Conservation (phyloP, 495 filamentous ascomycete genomes). For the Xylaria venustula region DNA sequence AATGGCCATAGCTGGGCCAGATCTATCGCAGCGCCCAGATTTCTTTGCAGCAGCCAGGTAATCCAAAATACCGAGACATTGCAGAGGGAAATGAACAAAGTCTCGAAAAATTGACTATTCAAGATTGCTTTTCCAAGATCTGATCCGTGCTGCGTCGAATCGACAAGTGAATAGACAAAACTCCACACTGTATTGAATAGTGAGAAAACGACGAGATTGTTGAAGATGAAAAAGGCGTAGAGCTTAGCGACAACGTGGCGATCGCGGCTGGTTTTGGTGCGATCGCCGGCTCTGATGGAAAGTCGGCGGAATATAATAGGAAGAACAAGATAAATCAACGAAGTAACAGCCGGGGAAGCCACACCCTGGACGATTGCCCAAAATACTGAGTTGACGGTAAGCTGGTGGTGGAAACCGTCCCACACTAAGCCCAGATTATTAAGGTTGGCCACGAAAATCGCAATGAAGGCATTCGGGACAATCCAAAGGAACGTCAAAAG, state of each 20-base stretch:
- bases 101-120: slow-evolving; percentile 56
- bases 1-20: slow-evolving; percentile 80
- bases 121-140: slow-evolving; percentile 68
- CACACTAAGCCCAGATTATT: slow-evolving; percentile 77
- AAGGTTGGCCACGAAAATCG: slow-evolving; percentile 87
- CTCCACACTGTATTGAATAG: slow-evolving; percentile 78
- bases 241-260: slow-evolving; percentile 89
- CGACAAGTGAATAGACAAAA: slow-evolving; percentile 64
- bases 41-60: slow-evolving; percentile 86
- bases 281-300: slow-evolving; percentile 75
- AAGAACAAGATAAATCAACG: slow-evolving; percentile 81
- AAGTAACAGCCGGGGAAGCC: slow-evolving; percentile 84
- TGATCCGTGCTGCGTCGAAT: slow-evolving; percentile 44
- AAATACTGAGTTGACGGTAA: slow-evolving; percentile 57
- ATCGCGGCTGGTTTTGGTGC: slow-evolving; percentile 88
- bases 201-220: slow-evolving; percentile 92
- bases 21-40: slow-evolving; percentile 87
- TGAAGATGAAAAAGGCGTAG: slow-evolving; percentile 96
- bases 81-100: slow-evolving; percentile 69
- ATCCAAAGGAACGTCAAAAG: slow-evolving; percentile 85
- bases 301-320: slow-evolving; percentile 88
- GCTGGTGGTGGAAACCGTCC: slow-evolving; percentile 65
- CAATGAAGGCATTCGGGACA: slow-evolving; percentile 92
- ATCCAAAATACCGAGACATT: slow-evolving; percentile 88
- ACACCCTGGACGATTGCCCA: slow-evolving; percentile 96